These are phyloP conservation scores for Phialophora chinensis DNA, from an alignment of 2,329 filamentous ascomycete species.

Conservation along the genomic window DNA sequence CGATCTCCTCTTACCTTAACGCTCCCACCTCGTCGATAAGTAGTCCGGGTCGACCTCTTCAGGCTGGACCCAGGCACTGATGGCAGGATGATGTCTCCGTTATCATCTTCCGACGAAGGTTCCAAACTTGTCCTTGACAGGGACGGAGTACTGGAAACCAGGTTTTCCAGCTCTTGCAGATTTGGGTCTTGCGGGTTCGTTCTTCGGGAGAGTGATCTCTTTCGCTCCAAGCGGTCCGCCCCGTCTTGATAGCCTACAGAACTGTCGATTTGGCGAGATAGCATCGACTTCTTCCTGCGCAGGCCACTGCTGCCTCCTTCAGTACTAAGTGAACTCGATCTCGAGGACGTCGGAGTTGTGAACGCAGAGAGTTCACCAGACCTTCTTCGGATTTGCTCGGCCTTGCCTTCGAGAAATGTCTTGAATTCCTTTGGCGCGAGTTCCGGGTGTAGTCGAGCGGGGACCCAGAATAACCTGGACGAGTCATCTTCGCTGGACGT, in stretches of 20 bases:
- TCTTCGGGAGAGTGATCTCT: slow-evolving; percentile 66
- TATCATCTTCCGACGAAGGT: slow-evolving; percentile 65
- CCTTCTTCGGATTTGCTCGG: slow-evolving; percentile 84
- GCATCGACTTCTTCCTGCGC: slow-evolving; percentile 90
- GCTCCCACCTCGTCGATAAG: slow-evolving; percentile 86
- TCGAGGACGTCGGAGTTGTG: slow-evolving; percentile 45
- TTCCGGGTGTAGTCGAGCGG: slow-evolving; percentile 90
- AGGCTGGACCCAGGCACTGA: slow-evolving; percentile 76
- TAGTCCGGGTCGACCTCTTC: slow-evolving; percentile 87
- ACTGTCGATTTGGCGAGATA: slow-evolving; percentile 87
- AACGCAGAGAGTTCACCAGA: slow-evolving; percentile 74
- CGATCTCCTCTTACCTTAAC: slow-evolving; percentile 67
- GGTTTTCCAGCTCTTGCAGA: slow-evolving; percentile 72
- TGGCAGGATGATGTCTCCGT: slow-evolving; percentile 71
- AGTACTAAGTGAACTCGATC: slow-evolving; percentile 35
- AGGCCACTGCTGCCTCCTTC: slow-evolving; percentile 61
- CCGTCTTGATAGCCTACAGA: slow-evolving; percentile 79
- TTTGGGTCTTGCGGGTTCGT: slow-evolving; percentile 66
- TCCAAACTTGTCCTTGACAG: slow-evolving; percentile 61
- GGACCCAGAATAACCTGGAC: slow-evolving; percentile 91
- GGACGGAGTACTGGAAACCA: slow-evolving; percentile 73
- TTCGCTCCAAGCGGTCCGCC: slow-evolving; percentile 76
- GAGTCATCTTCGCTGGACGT: slow-evolving; percentile 78
- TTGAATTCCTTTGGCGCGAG: slow-evolving; percentile 96
- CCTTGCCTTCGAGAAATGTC: slow-evolving; percentile 90